Conservation (phyloP, 768 basidiomycete genomes). For the Candolleomyces eurysporus region DNA sequence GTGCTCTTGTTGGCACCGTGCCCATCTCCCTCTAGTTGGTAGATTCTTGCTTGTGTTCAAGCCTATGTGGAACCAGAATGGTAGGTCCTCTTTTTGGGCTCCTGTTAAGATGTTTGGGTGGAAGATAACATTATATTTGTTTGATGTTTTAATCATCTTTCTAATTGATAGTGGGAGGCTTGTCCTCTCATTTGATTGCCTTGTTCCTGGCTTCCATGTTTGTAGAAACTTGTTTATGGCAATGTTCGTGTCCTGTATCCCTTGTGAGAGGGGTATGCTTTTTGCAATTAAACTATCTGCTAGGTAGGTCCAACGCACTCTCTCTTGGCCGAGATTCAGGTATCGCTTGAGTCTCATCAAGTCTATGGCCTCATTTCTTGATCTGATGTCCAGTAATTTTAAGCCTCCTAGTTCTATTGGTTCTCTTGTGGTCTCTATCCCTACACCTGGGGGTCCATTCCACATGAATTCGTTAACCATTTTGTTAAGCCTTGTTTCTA, state of each 20-base stretch:
- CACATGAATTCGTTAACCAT: conserved; percentile 22
- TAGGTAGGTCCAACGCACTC: conserved; percentile 17
- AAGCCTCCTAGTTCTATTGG: conserved; percentile 16
- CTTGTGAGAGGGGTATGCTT: neutral
- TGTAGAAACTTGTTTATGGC: neutral
- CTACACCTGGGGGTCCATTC: conserved; percentile 18
- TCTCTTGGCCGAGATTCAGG: conserved; percentile 5
- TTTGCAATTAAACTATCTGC: neutral
- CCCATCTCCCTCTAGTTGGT: neutral
- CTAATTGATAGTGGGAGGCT: neutral
- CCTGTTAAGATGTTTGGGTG: neutral
- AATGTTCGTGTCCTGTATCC: conserved; percentile 7
- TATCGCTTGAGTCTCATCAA: conserved; percentile 19
- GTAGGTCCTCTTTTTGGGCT: neutral
- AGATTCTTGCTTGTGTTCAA: neutral
- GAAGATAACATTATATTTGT: neutral
- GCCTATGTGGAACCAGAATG: neutral
- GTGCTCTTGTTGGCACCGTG: neutral
- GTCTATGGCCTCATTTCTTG: conserved; percentile 20
- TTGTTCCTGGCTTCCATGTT: neutral
- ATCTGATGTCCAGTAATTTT: conserved; percentile 17
- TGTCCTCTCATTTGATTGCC: neutral
- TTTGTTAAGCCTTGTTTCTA: conserved; percentile 19
- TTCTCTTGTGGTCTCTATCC: conserved; percentile 17
- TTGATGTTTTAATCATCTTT: neutral